Evolutionary conservation across 2,329 filamentous ascomycete genomes (phyloP).

Genomic region (Capronia americana): DNA sequence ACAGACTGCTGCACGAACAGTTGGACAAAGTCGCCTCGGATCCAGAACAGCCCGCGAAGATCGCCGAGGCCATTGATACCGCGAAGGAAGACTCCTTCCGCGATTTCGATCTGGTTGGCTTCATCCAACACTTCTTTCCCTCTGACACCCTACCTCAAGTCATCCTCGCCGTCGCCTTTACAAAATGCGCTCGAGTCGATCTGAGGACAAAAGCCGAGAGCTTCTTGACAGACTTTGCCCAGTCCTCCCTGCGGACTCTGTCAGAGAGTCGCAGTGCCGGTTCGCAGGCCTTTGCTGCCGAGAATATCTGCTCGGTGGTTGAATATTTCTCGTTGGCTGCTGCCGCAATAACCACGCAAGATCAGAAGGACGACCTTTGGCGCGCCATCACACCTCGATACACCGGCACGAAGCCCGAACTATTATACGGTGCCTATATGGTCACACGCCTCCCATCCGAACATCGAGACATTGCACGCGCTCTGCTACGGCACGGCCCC

Average conservation of each 20-base stretch:
- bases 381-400: conserved; percentile 31
- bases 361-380: conserved; percentile 33
- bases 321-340: conserved; percentile 36
- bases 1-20: conserved; percentile 80
- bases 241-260: conserved; percentile 28
- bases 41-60: conserved; percentile 81
- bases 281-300: conserved; percentile 22
- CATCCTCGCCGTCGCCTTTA: conserved; percentile 86
- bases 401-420: conserved; percentile 43
- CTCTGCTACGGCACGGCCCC: conserved; percentile 75
- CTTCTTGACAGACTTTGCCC: conserved; percentile 30
- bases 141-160: conserved; percentile 88
- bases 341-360: conserved; percentile 21
- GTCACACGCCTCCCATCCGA: conserved; percentile 53
- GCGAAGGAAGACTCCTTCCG: conserved; percentile 92
- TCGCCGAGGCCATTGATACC: conserved; percentile 90
- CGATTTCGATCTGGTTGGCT: conserved; percentile 93
- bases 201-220: conserved; percentile 75
- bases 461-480: conserved; percentile 58
- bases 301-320: conserved; percentile 35
- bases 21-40: conserved; percentile 85
- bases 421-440: conserved; percentile 52
- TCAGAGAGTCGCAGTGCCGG: conserved; percentile 25
- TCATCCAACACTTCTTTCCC: conserved; percentile 89
- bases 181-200: conserved; percentile 78